Base-by-base conservation (phyloP, 169 alveolate genomes). In the Plasmodium vinckei region DNA sequence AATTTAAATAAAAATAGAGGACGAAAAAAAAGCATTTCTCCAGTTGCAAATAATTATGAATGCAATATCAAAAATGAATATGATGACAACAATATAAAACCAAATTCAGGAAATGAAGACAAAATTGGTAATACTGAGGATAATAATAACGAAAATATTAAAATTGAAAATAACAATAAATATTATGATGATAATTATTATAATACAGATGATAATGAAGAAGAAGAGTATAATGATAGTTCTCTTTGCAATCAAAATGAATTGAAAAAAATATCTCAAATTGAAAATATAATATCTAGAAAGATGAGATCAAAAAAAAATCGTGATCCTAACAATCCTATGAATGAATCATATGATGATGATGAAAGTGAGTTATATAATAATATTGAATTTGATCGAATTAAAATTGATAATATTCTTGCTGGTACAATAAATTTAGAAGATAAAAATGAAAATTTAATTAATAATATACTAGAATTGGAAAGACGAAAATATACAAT, bases 401-500 rank as follows among this genome's bases (percentile, higher is more conserved):
- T 63, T 19, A 63, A 63, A 17, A 61, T 57, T 25, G 65, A 63
- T 23, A 75, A 75, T 75, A 63, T 75, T 0, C 33, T 75, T 5
- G 71, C 72, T 5, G 75, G 75, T 0, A 75, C 77, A 4, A 53
- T 75, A 0, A 64, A 75, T 17, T 56, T 75, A 47, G 88, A 75
- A 27, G 65, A 75, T 65, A 75, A 75, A 44, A 69, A 57, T 47
- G 88, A 57, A 64, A 64, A 46, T 47, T 63, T 75, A 15, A 75
- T 75, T 27, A 75, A 64, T 25, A 75, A 75, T 21, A 75, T 75
- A n/a, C 44, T 75, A 49, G 88, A 75, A 75, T 75, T 75, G 44
- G 88, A 75, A 54, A 75, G 88, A 64, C 46, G 88, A 49, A 75
- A 75, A 75, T 75, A 75, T 54, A 46, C 88, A 39, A 75, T 75